Conservation (phyloP, 148 eudicot species). For the Vaccinium vitisidaea region DNA sequence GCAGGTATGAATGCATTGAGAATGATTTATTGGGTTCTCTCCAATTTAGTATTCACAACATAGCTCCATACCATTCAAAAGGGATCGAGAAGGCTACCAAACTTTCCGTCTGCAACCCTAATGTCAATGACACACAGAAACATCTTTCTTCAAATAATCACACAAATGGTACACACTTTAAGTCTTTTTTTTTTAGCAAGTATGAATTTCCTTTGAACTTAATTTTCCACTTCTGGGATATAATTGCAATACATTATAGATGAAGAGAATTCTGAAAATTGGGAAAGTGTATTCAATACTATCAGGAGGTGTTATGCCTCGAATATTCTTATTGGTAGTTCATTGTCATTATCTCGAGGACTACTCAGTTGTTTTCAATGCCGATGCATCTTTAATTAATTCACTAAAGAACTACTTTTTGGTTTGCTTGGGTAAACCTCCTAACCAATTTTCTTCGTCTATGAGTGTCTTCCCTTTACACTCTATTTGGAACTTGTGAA, state of each 20-base stretch:
- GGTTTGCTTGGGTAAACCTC: neutral
- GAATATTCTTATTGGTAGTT: neutral
- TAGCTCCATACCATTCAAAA: constrained; percentile 55
- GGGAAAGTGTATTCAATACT: neutral
- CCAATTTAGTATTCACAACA: constrained; percentile 37
- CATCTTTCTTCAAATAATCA: constrained; percentile 18
- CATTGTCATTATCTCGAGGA: neutral
- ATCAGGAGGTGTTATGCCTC: neutral
- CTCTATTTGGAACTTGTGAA: neutral
- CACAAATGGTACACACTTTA: constrained; percentile 26
- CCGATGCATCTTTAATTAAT: neutral
- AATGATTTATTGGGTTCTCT: constrained; percentile 58
- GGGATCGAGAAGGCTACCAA: constrained; percentile 61
- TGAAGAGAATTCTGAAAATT: neutral
- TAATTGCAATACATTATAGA: neutral
- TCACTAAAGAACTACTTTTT: neutral
- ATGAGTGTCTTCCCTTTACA: neutral
- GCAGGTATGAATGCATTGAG: constrained; percentile 74
- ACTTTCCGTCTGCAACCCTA: constrained; percentile 25
- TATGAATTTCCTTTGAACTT: neutral
- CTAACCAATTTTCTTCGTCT: neutral
- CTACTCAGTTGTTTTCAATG: neutral
- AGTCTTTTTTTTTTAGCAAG: neutral
- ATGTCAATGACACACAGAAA: constrained; percentile 16
- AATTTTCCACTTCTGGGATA: neutral